Evolutionary conservation across 2,329 filamentous ascomycete species (phyloP), one percentile per base, ranked within the genome.

Genomic region (Alternaria sp.): DNA sequence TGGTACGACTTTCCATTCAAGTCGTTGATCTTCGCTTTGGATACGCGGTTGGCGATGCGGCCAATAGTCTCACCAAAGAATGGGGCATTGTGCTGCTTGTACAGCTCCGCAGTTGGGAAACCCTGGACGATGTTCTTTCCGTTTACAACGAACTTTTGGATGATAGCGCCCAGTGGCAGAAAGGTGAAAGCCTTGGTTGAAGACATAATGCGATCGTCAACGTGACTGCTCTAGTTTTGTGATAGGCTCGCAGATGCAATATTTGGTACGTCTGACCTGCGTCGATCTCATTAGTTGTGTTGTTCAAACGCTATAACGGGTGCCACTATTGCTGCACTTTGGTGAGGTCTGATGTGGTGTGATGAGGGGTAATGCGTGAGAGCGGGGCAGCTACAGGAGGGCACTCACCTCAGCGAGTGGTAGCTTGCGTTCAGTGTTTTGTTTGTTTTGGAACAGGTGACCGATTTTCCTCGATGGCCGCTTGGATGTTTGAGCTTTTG

Each of bases 41-140:
- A 87, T 77, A 97, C 89, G 61, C 95, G 90, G 83, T 98, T 98
- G 65, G 93, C 87, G 28, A 88, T 85, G 43, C 88, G 92, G 59
- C 96, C 96, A 78, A 98, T 97, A 47, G 93, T 98, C 79, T 95
- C 94, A 67, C 96, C 95, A 77, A 97, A 98, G 84, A 89, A 94
- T 2, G 92, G 89, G 11, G 81, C 83, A 82, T 96, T 95, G 84
- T 94, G 67, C 70, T 88, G 82, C 68, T 86, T 86, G 83, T 97
- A 97, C 64, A 90, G 87, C 47, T 91, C 88, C 57, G 91, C 87
- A 13, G 86, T 89, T 17, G 91, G 88, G 82, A 97, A 97, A 57
- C 90, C 90, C 71, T 96, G 91, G 21, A 97, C 94, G 69, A 99
- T 96, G 83, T 97, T 96, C 77, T 88, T 83, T 67, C 89, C 91